Evolutionary conservation across 805 yeast species (phyloP).

Genomic region (Sungouiozyma ichnusensis): DNA sequence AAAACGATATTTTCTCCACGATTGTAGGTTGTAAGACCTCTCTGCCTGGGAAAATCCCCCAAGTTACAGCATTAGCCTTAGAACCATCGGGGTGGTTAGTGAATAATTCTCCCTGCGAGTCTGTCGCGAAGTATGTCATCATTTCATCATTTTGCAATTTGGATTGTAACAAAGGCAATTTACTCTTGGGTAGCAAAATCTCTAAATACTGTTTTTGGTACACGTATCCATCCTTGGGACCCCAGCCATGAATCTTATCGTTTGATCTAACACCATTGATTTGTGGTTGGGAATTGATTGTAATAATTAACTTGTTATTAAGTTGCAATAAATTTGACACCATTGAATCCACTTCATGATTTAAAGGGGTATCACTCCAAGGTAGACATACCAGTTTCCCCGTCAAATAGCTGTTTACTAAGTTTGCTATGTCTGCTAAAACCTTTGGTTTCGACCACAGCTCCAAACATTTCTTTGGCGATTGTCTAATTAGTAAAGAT

Average conservation of each 20-base stretch:
- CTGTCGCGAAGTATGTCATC: conserved; percentile 72
- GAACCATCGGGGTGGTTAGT: conserved; percentile 62
- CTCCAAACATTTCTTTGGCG: conserved; percentile 67
- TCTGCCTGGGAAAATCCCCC: conserved; percentile 97
- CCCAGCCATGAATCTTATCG: conserved; percentile 82
- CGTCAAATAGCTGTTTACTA: conserved; percentile 58
- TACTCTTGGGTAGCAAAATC: conserved; percentile 55
- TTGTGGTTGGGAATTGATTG: conserved; percentile 92
- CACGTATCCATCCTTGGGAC: conserved; percentile 85
- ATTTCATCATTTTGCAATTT: conserved; percentile 35
- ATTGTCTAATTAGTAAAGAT: conserved; percentile 69
- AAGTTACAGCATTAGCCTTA: conserved; percentile 88
- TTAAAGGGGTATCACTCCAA: conserved; percentile 90
- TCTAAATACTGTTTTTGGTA: conserved; percentile 92
- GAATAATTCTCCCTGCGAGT: conserved; percentile 40
- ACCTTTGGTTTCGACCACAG: conserved; percentile 79
- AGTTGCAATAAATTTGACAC: conserved; percentile 48
- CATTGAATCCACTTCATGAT: conserved; percentile 61
- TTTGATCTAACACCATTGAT: conserved; percentile 68
- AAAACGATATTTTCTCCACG: conserved; percentile 81
- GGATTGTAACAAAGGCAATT: conserved; percentile 15
- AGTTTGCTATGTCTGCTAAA: conserved; percentile 46
- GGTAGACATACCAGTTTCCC: conserved; percentile 73
- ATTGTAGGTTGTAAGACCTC: conserved; percentile 94
- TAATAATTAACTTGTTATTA: conserved; percentile 58